Conservation (phyloP, 768 basidiomycete species). For the Lentinula lateritia region DNA sequence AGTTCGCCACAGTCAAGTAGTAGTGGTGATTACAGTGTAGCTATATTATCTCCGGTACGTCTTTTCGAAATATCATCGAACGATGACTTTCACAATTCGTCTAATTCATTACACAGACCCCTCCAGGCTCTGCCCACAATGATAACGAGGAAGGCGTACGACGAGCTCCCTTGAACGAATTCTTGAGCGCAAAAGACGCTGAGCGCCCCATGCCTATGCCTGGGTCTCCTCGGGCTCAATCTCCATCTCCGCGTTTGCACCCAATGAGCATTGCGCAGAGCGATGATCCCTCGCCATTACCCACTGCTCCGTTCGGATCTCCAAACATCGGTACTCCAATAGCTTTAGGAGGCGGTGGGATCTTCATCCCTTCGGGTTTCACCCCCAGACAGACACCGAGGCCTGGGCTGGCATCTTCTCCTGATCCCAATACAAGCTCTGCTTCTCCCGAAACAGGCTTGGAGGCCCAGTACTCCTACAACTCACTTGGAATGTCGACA, state of each 20-base stretch:
- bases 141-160: background rate
- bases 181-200: conserved; percentile 2
- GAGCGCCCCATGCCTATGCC: conserved; percentile 5
- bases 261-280: background rate
- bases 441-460: background rate
- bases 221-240: background rate
- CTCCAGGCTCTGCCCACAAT: conserved; percentile 1
- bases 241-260: conserved; percentile 1
- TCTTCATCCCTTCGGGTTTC: conserved; percentile 1
- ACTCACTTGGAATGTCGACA: background rate
- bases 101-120: background rate
- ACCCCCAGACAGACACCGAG: background rate
- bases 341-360: background rate
- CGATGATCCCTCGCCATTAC: background rate
- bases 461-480: background rate
- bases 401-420: background rate
- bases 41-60: conserved; percentile 2
- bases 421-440: background rate
- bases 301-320: conserved; percentile 2
- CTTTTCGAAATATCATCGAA: background rate
- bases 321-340: conserved; percentile 4
- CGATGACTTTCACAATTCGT: background rate
- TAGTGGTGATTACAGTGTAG: background rate
- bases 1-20: conserved; percentile 2
- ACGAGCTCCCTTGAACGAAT: background rate